Evolutionary conservation across 495 filamentous ascomycete genomes (phyloP), one percentile per base, ranked within the genome.

Genomic region (Extremus antarcticus): DNA sequence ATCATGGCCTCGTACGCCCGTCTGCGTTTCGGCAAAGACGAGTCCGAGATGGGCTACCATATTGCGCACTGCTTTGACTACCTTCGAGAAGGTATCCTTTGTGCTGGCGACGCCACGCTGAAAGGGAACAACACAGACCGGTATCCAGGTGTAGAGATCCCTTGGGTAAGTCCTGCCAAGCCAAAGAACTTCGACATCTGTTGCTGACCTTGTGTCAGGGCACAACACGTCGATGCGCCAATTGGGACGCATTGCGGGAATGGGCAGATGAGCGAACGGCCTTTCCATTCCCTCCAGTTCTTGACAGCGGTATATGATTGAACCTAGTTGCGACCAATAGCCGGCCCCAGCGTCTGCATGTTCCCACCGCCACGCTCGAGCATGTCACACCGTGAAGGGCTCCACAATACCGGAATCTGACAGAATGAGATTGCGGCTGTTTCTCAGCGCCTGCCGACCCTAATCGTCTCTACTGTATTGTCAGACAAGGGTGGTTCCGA

Each of bases 21-120:
- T 2, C n/a, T 58, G 2, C 55, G 55, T 1, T 41, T 39, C 9
- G 55, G 55, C 55, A n/a, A 58, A 22, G 55, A 58, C 50, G 38
- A 58, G 35, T 29, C 49, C 19, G 49, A 35, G 29, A 35, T 35
- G 29, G 29, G 29, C 29, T 35, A 7, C 13, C 59, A 62, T 43
- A 48, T 62, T 4, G 48, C 19, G 22, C 59, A 62, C 35, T 62
- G 59, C 43, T 62, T 62, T 29, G 59, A 61, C 35, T 61, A 61
- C 32, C 53, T 61, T 21, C 49, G 59, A 15, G 54, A 61, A 43
- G 59, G 52, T 11, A 23, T 61, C 11, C 54, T 61, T 54, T 61
- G 59, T 58, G 59, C 59, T 13, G 59, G 54, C 13, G 59, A 61
- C 48, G 43, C 55, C 38, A 61, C 59, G 32, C 19, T 57, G 10